These are phyloP conservation scores for Acmispon strigosus DNA, from an alignment of 306 rosid genomes.

Conservation along the genomic window DNA sequence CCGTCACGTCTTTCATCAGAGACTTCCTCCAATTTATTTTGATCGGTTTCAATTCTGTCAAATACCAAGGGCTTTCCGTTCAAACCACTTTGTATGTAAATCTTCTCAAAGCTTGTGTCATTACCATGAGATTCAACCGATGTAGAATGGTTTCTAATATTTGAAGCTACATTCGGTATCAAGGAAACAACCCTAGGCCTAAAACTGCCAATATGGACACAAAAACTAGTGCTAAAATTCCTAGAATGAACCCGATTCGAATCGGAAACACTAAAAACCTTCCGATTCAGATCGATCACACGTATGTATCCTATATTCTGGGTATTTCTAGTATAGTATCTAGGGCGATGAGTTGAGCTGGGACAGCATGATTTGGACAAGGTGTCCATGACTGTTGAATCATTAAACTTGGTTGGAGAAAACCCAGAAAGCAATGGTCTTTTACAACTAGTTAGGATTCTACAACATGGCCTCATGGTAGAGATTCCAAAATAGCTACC, in stretches of 20 bases:
- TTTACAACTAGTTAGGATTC: constrained; percentile 40
- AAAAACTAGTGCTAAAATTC: constrained; percentile 23
- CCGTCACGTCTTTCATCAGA: constrained; percentile 20
- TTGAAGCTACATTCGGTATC: constrained; percentile 52
- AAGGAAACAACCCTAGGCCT: constrained; percentile 41
- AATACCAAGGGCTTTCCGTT: constrained; percentile 54
- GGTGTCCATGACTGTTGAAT: constrained; percentile 10
- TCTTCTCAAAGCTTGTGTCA: constrained; percentile 56
- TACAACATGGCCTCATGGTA: constrained; percentile 67
- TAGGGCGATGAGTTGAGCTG: constrained; percentile 12
- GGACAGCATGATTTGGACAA: constrained; percentile 23
- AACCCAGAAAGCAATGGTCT: constrained; percentile 44
- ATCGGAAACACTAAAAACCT: constrained; percentile 42
- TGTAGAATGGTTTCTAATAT: constrained; percentile 69
- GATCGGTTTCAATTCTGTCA: constrained; percentile 35
- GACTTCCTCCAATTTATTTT: constrained; percentile 40
- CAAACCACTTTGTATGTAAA: constrained; percentile 65
- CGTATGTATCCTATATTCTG: constrained; percentile 32
- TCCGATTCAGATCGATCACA: constrained; percentile 41
- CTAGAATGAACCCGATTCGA: constrained; percentile 44
- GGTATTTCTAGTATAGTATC: constrained; percentile 26
- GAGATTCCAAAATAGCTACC: constrained; percentile 63
- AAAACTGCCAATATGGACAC: constrained; percentile 31
- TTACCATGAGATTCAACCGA: constrained; percentile 57
- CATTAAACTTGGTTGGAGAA: constrained; percentile 29